Conservation (phyloP, 495 filamentous ascomycete species). For the Ascobolus immersus region DNA sequence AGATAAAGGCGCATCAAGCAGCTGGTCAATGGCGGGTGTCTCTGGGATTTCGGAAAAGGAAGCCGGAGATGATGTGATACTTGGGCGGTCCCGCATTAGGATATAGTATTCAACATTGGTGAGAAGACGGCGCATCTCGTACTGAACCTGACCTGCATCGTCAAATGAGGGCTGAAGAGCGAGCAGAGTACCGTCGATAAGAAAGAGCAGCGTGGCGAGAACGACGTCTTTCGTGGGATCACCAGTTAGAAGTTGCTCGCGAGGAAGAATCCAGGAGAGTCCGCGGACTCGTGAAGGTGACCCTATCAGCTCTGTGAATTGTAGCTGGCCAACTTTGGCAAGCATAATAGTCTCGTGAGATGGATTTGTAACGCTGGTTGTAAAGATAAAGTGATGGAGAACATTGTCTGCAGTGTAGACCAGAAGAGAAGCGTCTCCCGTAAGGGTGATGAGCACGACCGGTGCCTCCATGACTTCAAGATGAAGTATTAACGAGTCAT, state of each 20-base stretch:
- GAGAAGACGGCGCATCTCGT: slow-evolving; percentile 91
- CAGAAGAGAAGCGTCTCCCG: slow-evolving; percentile 78
- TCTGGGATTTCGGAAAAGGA: not conserved
- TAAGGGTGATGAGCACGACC: slow-evolving; percentile 60
- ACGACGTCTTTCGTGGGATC: slow-evolving; percentile 92
- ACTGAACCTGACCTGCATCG: slow-evolving; percentile 58
- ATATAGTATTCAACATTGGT: slow-evolving; percentile 89
- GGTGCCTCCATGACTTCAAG: slow-evolving; percentile 55
- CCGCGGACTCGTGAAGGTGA: slow-evolving; percentile 78
- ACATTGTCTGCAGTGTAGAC: slow-evolving; percentile 95
- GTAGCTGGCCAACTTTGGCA: slow-evolving; percentile 83
- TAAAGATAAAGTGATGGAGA: slow-evolving; percentile 80
- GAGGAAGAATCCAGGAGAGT: slow-evolving; percentile 83
- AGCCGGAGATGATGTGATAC: slow-evolving; percentile 14
- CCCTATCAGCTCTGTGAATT: slow-evolving; percentile 83
- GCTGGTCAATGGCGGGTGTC: not conserved
- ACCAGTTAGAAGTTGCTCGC: slow-evolving; percentile 62
- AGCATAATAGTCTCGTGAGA: slow-evolving; percentile 43
- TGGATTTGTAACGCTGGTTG: too few relatives aligned
- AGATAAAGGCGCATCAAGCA: slow-evolving; percentile 12
- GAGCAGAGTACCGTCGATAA: slow-evolving; percentile 90
- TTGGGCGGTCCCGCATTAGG: slow-evolving; percentile 66
- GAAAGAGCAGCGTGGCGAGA: slow-evolving; percentile 75
- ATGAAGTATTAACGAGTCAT: slow-evolving; percentile 43
- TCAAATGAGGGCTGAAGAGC: slow-evolving; percentile 62